Conservation (phyloP, 2,329 filamentous ascomycete species). For the Verticillium nubilum region DNA sequence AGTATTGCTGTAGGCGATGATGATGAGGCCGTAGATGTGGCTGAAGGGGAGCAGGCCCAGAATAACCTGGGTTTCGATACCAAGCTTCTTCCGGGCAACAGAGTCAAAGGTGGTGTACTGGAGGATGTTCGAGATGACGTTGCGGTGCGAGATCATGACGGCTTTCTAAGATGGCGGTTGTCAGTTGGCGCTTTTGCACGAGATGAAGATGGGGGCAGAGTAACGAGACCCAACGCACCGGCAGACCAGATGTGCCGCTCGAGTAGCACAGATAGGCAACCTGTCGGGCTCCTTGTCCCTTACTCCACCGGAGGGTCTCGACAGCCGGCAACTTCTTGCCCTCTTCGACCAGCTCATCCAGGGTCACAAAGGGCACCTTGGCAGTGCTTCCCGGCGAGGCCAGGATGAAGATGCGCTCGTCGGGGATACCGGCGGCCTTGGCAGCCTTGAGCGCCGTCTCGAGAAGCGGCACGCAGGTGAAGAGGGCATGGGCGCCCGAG, state of each 20-base stretch:
- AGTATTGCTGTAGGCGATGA: slow-evolving; percentile 59
- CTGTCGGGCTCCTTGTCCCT: slow-evolving; percentile 61
- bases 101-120: slow-evolving; percentile 48
- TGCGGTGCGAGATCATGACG: slow-evolving; percentile 75
- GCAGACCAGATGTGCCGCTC: slow-evolving; percentile 72
- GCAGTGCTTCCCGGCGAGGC: slow-evolving; percentile 56
- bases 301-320: slow-evolving; percentile 52
- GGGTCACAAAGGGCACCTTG: slow-evolving; percentile 52
- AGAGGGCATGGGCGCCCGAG: slow-evolving; percentile 62
- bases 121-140: slow-evolving; percentile 71
- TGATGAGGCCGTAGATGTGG: slow-evolving; percentile 75
- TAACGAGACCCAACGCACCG: slow-evolving; percentile 39
- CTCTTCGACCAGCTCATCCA: slow-evolving; percentile 60
- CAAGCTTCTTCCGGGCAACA: slow-evolving; percentile 27
- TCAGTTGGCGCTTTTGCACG: slow-evolving; percentile 2
- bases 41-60: slow-evolving; percentile 74
- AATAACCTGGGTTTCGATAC: slow-evolving; percentile 35
- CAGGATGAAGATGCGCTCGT: slow-evolving; percentile 61
- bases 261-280: slow-evolving; percentile 76
- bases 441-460: slow-evolving; percentile 58
- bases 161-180: slow-evolving; percentile 53
- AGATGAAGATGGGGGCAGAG: not conserved
- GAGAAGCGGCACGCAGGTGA: slow-evolving; percentile 63
- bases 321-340: slow-evolving; percentile 50
- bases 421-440: slow-evolving; percentile 53